Evolutionary conservation across 805 yeast species (phyloP).

Genomic region (Lipomyces kockii): DNA sequence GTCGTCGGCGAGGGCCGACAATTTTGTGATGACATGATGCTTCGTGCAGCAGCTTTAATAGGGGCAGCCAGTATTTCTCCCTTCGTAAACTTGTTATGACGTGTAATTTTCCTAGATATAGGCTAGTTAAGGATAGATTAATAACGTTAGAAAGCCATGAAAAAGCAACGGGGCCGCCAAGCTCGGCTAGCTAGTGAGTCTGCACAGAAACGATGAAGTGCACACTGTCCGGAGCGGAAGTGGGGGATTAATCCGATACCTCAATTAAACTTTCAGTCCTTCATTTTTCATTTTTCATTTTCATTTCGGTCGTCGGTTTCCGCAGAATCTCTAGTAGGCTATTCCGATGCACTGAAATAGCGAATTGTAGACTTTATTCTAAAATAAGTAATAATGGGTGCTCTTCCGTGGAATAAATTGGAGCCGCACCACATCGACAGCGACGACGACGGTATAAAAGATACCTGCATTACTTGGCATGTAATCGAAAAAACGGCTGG

Average conservation of each 20-base stretch:
- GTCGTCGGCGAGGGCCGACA: no score
- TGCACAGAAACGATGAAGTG: background rate
- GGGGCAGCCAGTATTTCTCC: background rate
- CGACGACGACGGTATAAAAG: no score
- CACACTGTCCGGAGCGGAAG: no score
- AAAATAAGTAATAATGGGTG: no score
- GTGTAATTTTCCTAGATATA: background rate
- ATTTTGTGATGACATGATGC: no score
- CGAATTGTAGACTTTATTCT: no score
- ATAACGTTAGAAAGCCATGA: background rate
- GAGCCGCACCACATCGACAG: no score
- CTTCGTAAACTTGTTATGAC: background rate
- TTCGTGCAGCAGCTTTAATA: background rate
- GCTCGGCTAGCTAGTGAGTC: background rate
- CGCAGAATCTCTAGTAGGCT: background rate
- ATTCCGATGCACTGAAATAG: background rate
- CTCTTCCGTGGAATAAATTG: no score
- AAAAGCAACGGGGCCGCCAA: background rate
- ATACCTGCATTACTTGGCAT: no score
- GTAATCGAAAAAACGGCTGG: no score
- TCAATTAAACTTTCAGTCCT: background rate
- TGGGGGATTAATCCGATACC: no score
- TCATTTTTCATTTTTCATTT: background rate
- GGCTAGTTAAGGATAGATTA: background rate
- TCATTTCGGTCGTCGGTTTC: background rate